Evolutionary conservation across 805 yeast genomes (phyloP), one percentile per base, ranked within the genome.

Genomic region (Hanseniaspora thailandica): DNA sequence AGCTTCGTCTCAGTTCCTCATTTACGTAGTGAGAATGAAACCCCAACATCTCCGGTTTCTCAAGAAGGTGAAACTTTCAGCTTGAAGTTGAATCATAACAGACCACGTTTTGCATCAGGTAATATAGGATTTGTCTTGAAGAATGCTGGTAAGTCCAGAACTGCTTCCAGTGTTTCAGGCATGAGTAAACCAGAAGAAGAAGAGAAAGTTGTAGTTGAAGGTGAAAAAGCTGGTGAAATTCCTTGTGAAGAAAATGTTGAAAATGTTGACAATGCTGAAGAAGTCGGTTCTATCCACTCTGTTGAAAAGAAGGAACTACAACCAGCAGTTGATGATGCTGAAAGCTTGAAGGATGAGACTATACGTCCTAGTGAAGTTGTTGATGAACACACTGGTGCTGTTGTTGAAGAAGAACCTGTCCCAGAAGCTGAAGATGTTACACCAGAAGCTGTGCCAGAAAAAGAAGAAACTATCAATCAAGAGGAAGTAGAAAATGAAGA

Each of bases 381-480:
- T 4, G 22, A 4, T 3, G 25, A 38, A 35, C 39, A 13, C 36
- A 7, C 15, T 33, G 19, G 20, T 6, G 33, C 9, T 3, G 33
- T 10, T 10, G 33, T 30, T 30, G 12, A 30, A 30, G 33, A 30
- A 30, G 33, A 30, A 10, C 6, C 4, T 7, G 25, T 17, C 25
- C 13, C 10, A 3, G 2, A 23, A 22, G 17, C n/a, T 36, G 41
- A 38, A 19, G 13, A 38, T 5, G 31, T 25, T 40, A 17, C 61
- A 34, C 60, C 52, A 9, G 57, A 63, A 4, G 67, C 61, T 5
- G 59, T 61, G 2, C 59, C 61, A 23, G 58, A 55, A 3, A 55
- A 56, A 20, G 49, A 39, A 20, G 56, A 49, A 17, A 50, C 61
- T 26, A 57, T 57, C 8, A 57, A 59, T 1, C 25, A 30, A 13